phyloP scores from a whole-genome alignment of 305 asterid genomes.

The Lippia alba region DNA sequence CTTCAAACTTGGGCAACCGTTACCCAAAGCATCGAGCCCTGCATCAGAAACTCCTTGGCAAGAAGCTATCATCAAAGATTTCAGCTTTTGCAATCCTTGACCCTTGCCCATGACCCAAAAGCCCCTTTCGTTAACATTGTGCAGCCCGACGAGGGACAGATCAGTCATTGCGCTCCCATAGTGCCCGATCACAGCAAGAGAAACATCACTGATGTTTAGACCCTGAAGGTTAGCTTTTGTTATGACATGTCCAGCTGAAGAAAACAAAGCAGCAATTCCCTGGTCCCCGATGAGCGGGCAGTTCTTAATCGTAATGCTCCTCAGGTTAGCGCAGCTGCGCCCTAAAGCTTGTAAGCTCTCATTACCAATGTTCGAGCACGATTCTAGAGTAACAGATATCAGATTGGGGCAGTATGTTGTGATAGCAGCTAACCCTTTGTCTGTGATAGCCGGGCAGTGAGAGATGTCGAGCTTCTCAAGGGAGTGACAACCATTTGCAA shows the following conservation, averaged over 20 bases:
- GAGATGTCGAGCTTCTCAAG: conserved; percentile 86
- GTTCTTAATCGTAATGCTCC: conserved; percentile 60
- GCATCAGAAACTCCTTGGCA: conserved; percentile 79
- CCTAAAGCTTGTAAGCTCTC: conserved; percentile 75
- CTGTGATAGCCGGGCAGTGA: conserved; percentile 75
- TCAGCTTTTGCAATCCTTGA: conserved; percentile 75
- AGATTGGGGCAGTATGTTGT: conserved; percentile 77
- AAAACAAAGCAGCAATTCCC: conserved; percentile 71
- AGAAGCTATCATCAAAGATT: conserved; percentile 60
- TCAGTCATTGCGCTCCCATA: conserved; percentile 74
- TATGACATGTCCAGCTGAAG: conserved; percentile 67
- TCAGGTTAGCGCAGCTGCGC: conserved; percentile 63
- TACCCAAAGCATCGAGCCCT: conserved; percentile 65
- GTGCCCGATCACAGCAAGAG: conserved; percentile 92
- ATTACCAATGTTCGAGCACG: conserved; percentile 76
- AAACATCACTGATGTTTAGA: conserved; percentile 66
- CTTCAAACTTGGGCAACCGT: conserved; percentile 77
- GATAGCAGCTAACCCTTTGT: conserved; percentile 63
- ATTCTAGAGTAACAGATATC: conserved; percentile 67
- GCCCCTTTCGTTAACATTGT: conserved; percentile 80
- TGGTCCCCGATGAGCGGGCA: conserved; percentile 77
- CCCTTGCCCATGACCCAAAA: conserved; percentile 98
- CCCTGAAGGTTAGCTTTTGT: conserved; percentile 64
- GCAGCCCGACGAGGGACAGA: conserved; percentile 58
- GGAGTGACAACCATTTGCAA: conserved; percentile 69